phyloP scores from a whole-genome alignment of 2,329 filamentous ascomycete genomes.

The Alternaria arborescens region DNA sequence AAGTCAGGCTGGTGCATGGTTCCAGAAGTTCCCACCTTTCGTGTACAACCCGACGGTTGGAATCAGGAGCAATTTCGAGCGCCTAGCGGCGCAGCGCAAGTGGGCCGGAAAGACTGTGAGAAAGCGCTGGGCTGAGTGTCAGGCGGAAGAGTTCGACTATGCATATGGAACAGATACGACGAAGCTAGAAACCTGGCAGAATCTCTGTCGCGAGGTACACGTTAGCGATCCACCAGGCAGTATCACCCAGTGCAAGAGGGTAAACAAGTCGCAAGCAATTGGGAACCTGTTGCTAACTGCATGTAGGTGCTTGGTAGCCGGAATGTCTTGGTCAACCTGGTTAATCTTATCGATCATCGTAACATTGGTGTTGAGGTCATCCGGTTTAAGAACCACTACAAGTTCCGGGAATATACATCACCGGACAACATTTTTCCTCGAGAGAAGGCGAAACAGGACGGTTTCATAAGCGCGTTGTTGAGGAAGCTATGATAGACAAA shows the following conservation, averaged over 20 bases:
- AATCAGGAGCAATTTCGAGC: constrained; percentile 17
- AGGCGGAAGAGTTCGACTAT: constrained; percentile 11
- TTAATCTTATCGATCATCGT: constrained; percentile 32
- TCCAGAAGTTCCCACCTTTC: constrained; percentile 12
- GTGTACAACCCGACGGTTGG: constrained; percentile 6
- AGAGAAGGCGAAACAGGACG: constrained; percentile 28
- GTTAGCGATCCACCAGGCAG: constrained; percentile 16
- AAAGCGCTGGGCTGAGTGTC: constrained; percentile 17
- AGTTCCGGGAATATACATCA: constrained; percentile 22
- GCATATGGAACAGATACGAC: constrained; percentile 13
- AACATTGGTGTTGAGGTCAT: constrained; percentile 20
- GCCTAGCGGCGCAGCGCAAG: constrained; percentile 12
- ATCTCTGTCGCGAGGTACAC: constrained; percentile 27
- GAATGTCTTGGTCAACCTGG: constrained; percentile 28
- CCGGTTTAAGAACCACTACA: constrained; percentile 19
- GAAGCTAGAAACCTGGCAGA: constrained; percentile 29
- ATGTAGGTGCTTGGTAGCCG: constrained; percentile 18
- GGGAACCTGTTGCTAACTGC: background rate
- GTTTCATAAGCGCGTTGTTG: constrained; percentile 32
- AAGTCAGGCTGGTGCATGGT: constrained; percentile 14
- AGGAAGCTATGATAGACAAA: constrained; percentile 13
- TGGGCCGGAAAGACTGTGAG: constrained; percentile 4
- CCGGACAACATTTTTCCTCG: constrained; percentile 13
- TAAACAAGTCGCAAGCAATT: background rate
- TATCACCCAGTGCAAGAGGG: constrained; percentile 30